These are phyloP conservation scores for Arthrobotrys iridis DNA, from an alignment of 2,329 filamentous ascomycete species.

Conservation along the genomic window DNA sequence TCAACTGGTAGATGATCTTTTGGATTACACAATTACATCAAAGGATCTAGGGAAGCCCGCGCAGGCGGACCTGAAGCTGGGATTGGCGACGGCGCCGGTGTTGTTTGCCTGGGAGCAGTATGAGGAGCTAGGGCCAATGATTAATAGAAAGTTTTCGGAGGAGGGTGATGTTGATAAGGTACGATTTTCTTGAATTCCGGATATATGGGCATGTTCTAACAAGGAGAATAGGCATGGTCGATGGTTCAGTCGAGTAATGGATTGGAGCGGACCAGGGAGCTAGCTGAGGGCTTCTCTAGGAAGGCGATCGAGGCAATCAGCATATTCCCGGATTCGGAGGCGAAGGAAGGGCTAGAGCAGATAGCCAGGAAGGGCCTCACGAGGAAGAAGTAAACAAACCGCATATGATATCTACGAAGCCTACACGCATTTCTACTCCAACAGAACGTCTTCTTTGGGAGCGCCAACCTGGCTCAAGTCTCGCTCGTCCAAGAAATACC, in stretches of 20 bases:
- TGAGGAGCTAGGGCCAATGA: constrained; percentile 82
- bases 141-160: constrained; percentile 86
- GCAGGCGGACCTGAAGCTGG: constrained; percentile 90
- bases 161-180: constrained; percentile 88
- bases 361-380: constrained; percentile 79
- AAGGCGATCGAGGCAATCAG: constrained; percentile 86
- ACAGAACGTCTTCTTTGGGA: too few species aligned
- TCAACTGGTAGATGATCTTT: constrained; percentile 96
- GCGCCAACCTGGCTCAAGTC: too few species aligned
- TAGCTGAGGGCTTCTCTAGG: constrained; percentile 90
- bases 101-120: constrained; percentile 95
- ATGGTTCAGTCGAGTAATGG: constrained; percentile 67
- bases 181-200: constrained; percentile 61
- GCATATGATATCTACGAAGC: neutral
- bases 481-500: too few species aligned
- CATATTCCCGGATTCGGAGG: constrained; percentile 89
- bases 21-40: constrained; percentile 90
- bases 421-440: constrained; percentile 5
- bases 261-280: constrained; percentile 86
- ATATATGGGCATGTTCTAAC: neutral
- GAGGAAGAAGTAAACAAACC: constrained; percentile 58
- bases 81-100: constrained; percentile 90
- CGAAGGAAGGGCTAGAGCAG: constrained; percentile 87
- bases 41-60: constrained; percentile 92
- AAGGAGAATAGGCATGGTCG: constrained; percentile 27